Base-by-base conservation (phyloP, 129 eudicot species). In the Centrapalus pauciflorus region DNA sequence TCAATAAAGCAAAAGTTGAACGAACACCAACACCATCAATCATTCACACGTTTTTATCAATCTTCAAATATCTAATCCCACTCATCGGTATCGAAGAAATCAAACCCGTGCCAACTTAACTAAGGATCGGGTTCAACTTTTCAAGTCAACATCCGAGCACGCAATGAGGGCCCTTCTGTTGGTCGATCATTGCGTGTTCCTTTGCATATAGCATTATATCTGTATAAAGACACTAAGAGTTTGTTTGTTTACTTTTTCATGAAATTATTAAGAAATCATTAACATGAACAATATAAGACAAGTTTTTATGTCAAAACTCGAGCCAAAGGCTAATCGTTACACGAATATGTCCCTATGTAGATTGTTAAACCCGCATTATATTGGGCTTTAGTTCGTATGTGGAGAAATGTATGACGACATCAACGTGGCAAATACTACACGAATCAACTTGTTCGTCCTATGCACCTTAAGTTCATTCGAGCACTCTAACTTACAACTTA, bases 11-110 rank as follows among this genome's bases (percentile, higher is more conserved):
- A 69, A 56, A 69, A 69, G 57, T 25, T 56, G 57, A 25, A 57
- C 38, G n/a, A n/a, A 17, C 60, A 5, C 11, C 41, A 50, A 69
- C 12, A 26, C 13, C 30, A 69, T 27, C 66, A 56, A 43, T 40
- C 23, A 56, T 30, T 27, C 11, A n/a, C 60, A 34, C 66, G 49
- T 65, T 65, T n/a, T 48, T 48, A 28, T 65, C 19, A 45, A 17
- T 28, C 29, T 16, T 29, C 19, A 69, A 69, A 69, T 69, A 69
- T 69, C 75, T 69, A 40, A 27, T 56, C 14, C 75, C 75, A 69
- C 66, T 69, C 11, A 16, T 11, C 0, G 19, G 4, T 32, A 33
- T 66, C 17, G 8, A 66, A 30, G 11, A 21, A 45, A 49, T 51
- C 67, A 0, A 13, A 37, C 20, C 69, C 37, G n/a, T n/a, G n/a